phyloP scores from a whole-genome alignment of 805 yeast genomes.

The Candida quercuum region DNA sequence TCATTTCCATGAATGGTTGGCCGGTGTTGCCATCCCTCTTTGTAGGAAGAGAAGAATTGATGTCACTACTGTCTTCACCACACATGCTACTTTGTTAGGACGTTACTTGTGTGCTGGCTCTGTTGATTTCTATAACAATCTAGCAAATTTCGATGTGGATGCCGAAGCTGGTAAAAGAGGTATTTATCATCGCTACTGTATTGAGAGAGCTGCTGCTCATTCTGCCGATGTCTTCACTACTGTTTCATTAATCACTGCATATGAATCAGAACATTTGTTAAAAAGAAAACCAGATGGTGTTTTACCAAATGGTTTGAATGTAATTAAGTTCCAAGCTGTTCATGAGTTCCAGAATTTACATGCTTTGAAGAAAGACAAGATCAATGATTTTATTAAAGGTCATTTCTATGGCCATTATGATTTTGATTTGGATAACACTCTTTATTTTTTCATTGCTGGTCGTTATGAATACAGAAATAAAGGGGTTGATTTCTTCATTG shows the following conservation, averaged over 20 bases:
- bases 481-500: conserved; percentile 94
- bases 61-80: conserved; percentile 91
- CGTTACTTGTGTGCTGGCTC: conserved; percentile 95
- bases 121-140: conserved; percentile 90
- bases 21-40: conserved; percentile 91
- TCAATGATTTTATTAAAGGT: conserved; percentile 91
- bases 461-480: conserved; percentile 95
- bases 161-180: conserved; percentile 98
- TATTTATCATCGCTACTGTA: conserved; percentile 93
- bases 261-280: conserved; percentile 85
- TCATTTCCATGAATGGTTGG: conserved; percentile 97
- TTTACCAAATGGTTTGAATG: conserved; percentile 93
- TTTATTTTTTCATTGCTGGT: conserved; percentile 95
- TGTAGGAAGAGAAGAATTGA: conserved; percentile 90
- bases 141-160: conserved; percentile 87
- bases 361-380: conserved; percentile 84
- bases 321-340: conserved; percentile 92
- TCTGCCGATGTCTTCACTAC: conserved; percentile 96
- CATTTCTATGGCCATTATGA: conserved; percentile 97
- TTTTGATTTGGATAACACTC: conserved; percentile 88
- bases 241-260: conserved; percentile 96
- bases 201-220: conserved; percentile 95
- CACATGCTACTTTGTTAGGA: conserved; percentile 94
- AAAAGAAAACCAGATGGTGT: conserved; percentile 98
- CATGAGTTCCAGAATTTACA: conserved; percentile 97